Evolutionary conservation across 352 stramenopile species (phyloP), one percentile per base, ranked within the genome.

Genomic region (Globisporangium emineosum): DNA sequence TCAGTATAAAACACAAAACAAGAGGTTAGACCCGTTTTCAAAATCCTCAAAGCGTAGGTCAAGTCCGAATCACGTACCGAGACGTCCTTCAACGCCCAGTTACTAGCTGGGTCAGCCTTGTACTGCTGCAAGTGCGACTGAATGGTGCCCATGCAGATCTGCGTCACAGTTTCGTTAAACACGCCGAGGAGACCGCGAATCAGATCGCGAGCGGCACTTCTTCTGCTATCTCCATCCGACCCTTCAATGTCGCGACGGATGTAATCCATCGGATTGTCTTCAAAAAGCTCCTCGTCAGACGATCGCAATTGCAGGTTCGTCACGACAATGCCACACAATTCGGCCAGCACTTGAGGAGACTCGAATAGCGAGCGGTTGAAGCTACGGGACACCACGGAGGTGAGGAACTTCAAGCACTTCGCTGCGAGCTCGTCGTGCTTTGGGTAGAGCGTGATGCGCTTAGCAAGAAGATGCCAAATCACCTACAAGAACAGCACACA

Each of bases 211-310:
- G 93, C 97, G 47, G 94, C 95, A 55, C 97, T 96, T 21, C 97
- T 87, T 35, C 98, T 83, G 40, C 96, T 99, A 67, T 99, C 97
- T 13, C 85, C 96, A 77, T 99, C 97, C 9, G 84, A 97, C 21
- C 94, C 96, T 88, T 99, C 98, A 72, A 99, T 98, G 71, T 99
- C 98, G 1, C 89, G 90, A 27, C 97, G 82, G 69, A 99, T 99
- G 78, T 98, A 99, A 61, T 99, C 97, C 65, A 97, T 91, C 7
- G 97, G 96, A 73, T 99, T 98, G 72, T 99, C 97, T 69, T 99
- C 97, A 68, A 99, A 99, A 23, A 97, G 78, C 75, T 99, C 97
- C 69, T 99, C 97, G 57, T 97, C 89, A 12, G 79, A 89, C 49
- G 98, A 94, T n/a, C 97, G 90, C 60, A 99, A 86, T 63, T 90